Base-by-base conservation (phyloP, 805 yeast species). In the Spencermartinsiella europaea region DNA sequence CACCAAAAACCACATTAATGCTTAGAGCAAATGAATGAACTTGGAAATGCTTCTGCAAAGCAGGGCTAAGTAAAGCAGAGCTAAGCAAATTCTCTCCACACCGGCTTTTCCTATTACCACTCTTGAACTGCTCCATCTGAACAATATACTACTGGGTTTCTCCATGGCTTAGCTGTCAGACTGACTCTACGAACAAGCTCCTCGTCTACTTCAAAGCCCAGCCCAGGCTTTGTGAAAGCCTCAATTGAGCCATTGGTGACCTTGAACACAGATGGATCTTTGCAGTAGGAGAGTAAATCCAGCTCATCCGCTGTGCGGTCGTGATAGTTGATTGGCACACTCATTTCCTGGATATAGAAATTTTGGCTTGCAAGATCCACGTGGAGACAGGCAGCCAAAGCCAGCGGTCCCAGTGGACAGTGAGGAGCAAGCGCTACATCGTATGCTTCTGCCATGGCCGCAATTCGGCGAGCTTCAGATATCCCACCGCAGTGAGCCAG, bases 351-450 rank as follows among this genome's bases (percentile, higher is more conserved):
- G 22, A 60, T 58, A 20, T 51, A 51, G 35, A 57, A 57, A 47
- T 60, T 60, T 8, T 50, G 54, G 1, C 51, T 42, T 5, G 59
- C 45, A 10, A 53, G 44, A 2, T 51, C 64, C 27, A 60, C 48
- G 27, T 60, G 63, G 31, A 60, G 40, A 33, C 54, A 52, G 14
- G 64, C 64, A 4, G 64, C 64, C 31, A 60, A 47, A 5, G 64
- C 63, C 31, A 60, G 49, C 3, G 64, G 61, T 3, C 64, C 64
- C n/a, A 60, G 51, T 7, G 64, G 64, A 34, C 64, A 60, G 41
- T 60, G 64, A 4, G 64, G 64, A 14, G 64, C 64, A 17, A 60
- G 27, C 10, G 59, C 64, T 17, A 60, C 52, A 39, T 60, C 64
- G 46, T 57, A 60, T 0, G 64, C 53, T 45, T 60, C 64, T 10